Base-by-base conservation (phyloP, 1,284 basidiomycete species). In the Serendipita sp. region DNA sequence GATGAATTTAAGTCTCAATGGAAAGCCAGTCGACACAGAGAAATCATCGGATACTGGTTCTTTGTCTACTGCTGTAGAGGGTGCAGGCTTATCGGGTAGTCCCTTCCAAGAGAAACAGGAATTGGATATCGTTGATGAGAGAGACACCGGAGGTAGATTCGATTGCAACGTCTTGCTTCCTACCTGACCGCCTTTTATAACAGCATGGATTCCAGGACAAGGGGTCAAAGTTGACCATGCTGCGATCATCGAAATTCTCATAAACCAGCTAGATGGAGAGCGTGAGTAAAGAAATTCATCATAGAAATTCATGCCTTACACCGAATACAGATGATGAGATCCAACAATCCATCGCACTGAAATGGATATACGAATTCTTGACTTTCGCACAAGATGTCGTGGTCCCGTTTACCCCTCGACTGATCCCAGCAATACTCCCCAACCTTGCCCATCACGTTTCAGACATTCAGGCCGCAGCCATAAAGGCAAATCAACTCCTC, bases 321-420 rank as follows among this genome's bases (percentile, higher is more conserved):
- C 12, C 30, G 42, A 58, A 44, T 44, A 4, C 65, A 93, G 92
- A 93, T 69, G 88, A 90, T 66, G 91, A 93, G 71, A 87, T 92
- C 22, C 91, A 93, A 67, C 89, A 93, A 70, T 90, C 87, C 0
- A 91, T 88, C 0, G 88, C 89, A 32, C 79, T 99, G 41, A 81
- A 84, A 67, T 99, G 96, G 96, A 79, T 99, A 35, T 83, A 91
- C 17, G 92, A 94, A 66, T 93, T 99, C 72, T 76, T 99, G 17
- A 81, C 79, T 49, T 93, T 97, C 68, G 88, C 88, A 3, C 85
- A 90, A 66, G 88, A 92, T 69, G 91, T 96, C 61, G 90, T 98
- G 76, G 84, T 99, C 29, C 90, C 92, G 1, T 97, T 97, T 70
- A 94, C 93, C 0, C 93, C 96, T 1, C 84, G 90, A 41, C 83